A percentile compares a stretch with the other conserved stretches of the same genome.
Evolutionary conservation across 2,329 filamentous ascomycete genomes (phyloP).

Genomic region (Monosporascus sp.): DNA sequence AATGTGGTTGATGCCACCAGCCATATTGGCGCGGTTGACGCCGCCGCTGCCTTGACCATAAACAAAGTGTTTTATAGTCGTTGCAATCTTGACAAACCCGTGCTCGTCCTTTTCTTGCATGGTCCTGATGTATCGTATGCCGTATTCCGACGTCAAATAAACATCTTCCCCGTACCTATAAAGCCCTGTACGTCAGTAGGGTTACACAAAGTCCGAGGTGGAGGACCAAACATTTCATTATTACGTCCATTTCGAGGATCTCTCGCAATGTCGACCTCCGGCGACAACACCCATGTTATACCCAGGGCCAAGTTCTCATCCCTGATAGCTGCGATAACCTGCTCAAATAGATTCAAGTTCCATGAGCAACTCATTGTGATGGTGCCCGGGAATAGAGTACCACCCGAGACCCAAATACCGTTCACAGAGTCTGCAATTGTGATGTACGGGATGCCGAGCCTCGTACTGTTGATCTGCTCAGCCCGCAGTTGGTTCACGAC

Average conservation of each 20-base stretch:
- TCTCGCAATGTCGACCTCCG: slow-evolving; percentile 26
- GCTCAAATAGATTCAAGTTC: slow-evolving; percentile 24
- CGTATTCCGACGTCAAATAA: slow-evolving; percentile 26
- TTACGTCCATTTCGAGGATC: slow-evolving; percentile 25
- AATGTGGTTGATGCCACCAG: slow-evolving; percentile 28
- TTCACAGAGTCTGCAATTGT: slow-evolving; percentile 24
- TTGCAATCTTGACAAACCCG: slow-evolving; percentile 28
- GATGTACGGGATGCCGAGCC: slow-evolving; percentile 19
- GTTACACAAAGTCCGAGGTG: not conserved
- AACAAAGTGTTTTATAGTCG: slow-evolving; percentile 31
- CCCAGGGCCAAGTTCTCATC: slow-evolving; percentile 27
- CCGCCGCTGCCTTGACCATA: slow-evolving; percentile 27
- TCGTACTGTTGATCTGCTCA: slow-evolving; percentile 12
- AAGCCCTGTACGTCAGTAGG: not conserved
- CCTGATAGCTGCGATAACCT: slow-evolving; percentile 20
- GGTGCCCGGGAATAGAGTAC: slow-evolving; percentile 26
- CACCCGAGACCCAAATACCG: slow-evolving; percentile 22
- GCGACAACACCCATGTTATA: slow-evolving; percentile 27
- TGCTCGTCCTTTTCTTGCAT: slow-evolving; percentile 29
- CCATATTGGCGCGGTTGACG: slow-evolving; percentile 27
- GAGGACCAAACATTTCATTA: slow-evolving; percentile 14
- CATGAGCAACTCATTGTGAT: slow-evolving; percentile 24
- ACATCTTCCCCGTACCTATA: slow-evolving; percentile 27
- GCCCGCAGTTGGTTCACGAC: slow-evolving; percentile 18
- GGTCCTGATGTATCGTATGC: slow-evolving; percentile 25